These are phyloP conservation scores for Pezicula carpinea DNA, from an alignment of 2,329 filamentous ascomycete species.

Conservation along the genomic window DNA sequence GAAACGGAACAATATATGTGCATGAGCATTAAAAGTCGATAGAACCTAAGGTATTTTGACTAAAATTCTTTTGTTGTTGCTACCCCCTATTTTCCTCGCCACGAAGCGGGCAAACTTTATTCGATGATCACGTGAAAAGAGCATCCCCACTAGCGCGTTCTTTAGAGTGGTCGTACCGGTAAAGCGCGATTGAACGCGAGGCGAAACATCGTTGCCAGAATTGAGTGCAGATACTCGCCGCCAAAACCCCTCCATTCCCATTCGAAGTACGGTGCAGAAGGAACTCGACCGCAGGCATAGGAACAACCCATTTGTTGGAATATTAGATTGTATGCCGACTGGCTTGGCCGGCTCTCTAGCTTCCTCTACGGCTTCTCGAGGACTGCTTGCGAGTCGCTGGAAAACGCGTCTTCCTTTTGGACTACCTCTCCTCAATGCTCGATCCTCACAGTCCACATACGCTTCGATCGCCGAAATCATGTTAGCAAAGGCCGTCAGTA, in stretches of 20 bases:
- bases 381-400: slow-evolving; percentile 23
- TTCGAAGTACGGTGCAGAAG: background rate
- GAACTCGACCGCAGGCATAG: background rate
- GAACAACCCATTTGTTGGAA: background rate
- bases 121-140: too few species aligned
- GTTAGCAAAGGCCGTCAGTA: slow-evolving; percentile 26
- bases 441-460: slow-evolving; percentile 11
- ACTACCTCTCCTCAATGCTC: slow-evolving; percentile 14
- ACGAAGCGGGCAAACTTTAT: too few species aligned
- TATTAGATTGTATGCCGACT: slow-evolving; percentile 27
- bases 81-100: too few species aligned
- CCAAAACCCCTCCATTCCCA: background rate
- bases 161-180: too few species aligned
- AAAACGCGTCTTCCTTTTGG: slow-evolving; percentile 15
- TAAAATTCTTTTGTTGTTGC: too few species aligned
- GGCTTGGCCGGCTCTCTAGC: slow-evolving; percentile 19
- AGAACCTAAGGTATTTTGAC: too few species aligned
- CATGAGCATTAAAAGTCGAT: too few species aligned
- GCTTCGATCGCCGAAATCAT: slow-evolving; percentile 30
- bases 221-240: too few species aligned
- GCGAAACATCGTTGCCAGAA: too few species aligned
- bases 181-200: too few species aligned
- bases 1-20: too few species aligned
- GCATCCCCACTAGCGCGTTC: too few species aligned
- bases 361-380: slow-evolving; percentile 19